Conservation (phyloP, 768 basidiomycete species). For the Tubosaeta sp. region DNA sequence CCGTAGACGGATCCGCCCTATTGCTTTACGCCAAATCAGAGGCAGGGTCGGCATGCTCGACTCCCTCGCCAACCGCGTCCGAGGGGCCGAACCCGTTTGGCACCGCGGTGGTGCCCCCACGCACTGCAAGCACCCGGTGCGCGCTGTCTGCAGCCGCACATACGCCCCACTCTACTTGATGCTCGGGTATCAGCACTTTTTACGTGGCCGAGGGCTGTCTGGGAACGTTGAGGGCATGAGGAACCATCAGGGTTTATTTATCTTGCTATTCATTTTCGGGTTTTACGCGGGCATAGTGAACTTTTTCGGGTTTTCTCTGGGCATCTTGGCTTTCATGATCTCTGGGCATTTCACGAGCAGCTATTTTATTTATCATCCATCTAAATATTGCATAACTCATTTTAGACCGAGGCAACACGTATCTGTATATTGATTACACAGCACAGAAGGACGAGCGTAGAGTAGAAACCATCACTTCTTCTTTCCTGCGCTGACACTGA, state of each 20-base stretch:
- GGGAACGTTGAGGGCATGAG: conserved; percentile 26
- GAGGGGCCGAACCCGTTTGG: conserved; percentile 11
- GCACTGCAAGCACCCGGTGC: conserved; percentile 14
- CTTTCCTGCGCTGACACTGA: conserved; percentile 73
- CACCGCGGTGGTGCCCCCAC: conserved; percentile 11
- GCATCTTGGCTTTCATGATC: background rate
- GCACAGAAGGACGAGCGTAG: conserved; percentile 1
- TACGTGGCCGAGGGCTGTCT: conserved; percentile 19
- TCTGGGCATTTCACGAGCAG: conserved; percentile 7
- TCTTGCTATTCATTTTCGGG: conserved; percentile 14
- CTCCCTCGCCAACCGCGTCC: conserved; percentile 21
- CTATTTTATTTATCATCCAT: conserved; percentile 12
- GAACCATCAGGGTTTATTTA: conserved; percentile 5
- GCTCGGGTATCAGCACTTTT: conserved; percentile 16
- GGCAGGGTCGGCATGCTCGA: conserved; percentile 2
- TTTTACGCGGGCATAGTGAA: conserved; percentile 12
- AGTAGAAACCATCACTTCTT: conserved; percentile 48
- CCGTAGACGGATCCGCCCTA: conserved; percentile 25
- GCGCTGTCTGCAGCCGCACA: conserved; percentile 9
- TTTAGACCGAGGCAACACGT: conserved; percentile 10
- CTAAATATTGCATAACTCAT: conserved; percentile 15
- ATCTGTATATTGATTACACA: conserved; percentile 9
- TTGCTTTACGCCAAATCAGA: conserved; percentile 21
- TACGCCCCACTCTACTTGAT: conserved; percentile 10
- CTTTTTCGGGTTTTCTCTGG: background rate